These are phyloP conservation scores for Breynia disticha DNA, from an alignment of 441 rosid species.

Conservation along the genomic window DNA sequence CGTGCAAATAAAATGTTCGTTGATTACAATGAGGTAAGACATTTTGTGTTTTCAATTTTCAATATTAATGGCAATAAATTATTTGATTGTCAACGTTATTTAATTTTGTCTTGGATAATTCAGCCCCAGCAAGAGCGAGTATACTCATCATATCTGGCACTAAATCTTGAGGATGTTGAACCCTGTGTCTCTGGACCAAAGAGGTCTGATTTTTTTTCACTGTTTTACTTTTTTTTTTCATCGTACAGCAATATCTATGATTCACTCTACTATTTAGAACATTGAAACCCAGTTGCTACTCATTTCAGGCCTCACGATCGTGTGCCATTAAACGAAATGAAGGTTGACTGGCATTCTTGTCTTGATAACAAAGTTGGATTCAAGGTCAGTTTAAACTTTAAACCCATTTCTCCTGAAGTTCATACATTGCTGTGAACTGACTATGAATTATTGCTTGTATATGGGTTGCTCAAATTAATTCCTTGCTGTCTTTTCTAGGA, in stretches of 20 bases:
- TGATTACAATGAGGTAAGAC: conserved; percentile 74
- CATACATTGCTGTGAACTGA: neutral
- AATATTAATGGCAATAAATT: neutral
- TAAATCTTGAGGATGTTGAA: conserved; percentile 71
- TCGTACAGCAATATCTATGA: neutral
- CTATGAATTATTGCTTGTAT: neutral
- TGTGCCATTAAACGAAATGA: conserved; percentile 85
- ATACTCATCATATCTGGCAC: conserved; percentile 79
- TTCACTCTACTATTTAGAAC: neutral
- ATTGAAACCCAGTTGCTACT: conserved; percentile 5
- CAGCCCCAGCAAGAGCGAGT: conserved; percentile 91
- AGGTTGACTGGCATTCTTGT: conserved; percentile 93
- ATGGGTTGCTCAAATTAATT: too few species aligned
- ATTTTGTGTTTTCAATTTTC: neutral
- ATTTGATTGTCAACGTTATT: neutral
- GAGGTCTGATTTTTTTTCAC: conserved; percentile 39
- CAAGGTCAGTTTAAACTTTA: conserved; percentile 58
- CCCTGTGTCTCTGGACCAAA: conserved; percentile 98
- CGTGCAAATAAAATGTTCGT: conserved; percentile 97
- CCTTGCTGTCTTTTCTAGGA: too few species aligned
- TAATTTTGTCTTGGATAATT: conserved; percentile 10
- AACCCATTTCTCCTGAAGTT: neutral
- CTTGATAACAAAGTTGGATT: conserved; percentile 82
- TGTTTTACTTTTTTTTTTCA: neutral
- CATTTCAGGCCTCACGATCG: conserved; percentile 90